Evolutionary conservation across 768 basidiomycete species (phyloP).

Genomic region (Suillus americanus): DNA sequence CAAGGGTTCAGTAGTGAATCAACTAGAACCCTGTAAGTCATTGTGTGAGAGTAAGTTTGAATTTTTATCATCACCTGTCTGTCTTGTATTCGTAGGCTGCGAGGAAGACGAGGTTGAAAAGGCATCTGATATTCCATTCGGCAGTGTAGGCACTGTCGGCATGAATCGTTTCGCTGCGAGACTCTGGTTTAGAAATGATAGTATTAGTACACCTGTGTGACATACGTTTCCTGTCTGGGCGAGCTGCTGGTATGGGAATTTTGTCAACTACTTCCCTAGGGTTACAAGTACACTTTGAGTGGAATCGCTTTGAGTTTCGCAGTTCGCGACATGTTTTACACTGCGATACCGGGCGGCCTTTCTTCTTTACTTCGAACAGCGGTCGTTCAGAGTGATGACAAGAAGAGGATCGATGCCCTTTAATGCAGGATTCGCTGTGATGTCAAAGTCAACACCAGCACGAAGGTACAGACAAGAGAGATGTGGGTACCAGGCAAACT

Average conservation of each 20-base stretch:
- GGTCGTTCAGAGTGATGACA: slow-evolving; percentile 87
- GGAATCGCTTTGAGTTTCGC: slow-evolving; percentile 75
- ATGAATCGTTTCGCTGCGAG: slow-evolving; percentile 63
- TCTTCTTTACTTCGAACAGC: slow-evolving; percentile 92
- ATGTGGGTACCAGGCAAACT: slow-evolving; percentile 64
- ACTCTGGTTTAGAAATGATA: slow-evolving; percentile 17
- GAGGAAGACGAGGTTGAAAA: slow-evolving; percentile 27
- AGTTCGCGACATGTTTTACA: slow-evolving; percentile 83
- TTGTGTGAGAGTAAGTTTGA: slow-evolving; percentile 9
- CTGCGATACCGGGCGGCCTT: slow-evolving; percentile 89
- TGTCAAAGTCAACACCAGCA: slow-evolving; percentile 14
- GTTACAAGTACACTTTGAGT: slow-evolving; percentile 79
- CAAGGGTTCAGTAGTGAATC: slow-evolving; percentile 65
- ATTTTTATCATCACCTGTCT: slow-evolving; percentile 42
- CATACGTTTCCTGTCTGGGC: slow-evolving; percentile 35
- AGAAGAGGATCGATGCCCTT: slow-evolving; percentile 88
- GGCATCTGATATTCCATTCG: slow-evolving; percentile 70
- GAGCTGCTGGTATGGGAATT: slow-evolving; percentile 32
- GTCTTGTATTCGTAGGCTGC: slow-evolving; percentile 43
- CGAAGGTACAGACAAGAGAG: background rate
- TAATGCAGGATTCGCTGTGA: slow-evolving; percentile 85
- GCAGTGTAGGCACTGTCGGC: slow-evolving; percentile 68
- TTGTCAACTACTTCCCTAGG: slow-evolving; percentile 35
- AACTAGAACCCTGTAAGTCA: slow-evolving; percentile 37
- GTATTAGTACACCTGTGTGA: background rate